Base-by-base conservation (phyloP, 345 rosid genomes). In the Hevea brasiliensis region DNA sequence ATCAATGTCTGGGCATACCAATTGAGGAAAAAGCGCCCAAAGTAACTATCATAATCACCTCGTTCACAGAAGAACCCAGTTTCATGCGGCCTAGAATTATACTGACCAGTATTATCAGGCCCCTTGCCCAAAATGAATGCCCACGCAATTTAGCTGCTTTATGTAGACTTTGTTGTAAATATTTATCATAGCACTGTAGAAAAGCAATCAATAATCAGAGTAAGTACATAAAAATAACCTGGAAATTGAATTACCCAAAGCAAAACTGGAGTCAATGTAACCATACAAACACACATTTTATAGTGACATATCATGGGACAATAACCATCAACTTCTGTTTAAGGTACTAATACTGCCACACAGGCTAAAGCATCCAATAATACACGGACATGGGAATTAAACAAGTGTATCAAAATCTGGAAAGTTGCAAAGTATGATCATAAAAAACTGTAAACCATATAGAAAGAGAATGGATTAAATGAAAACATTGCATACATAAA, bases 21-120 rank as follows among this genome's bases (percentile, higher is more conserved):
- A 9, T 85, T 85, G 75, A 94, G 86, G 85, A 94, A 94, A 84
- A 94, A 94, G 73, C 91, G 97, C 58, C 98, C 98, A 18, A 84
- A 90, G 85, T 88, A 92, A 85, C 98, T 87, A 81, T 94, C 96
- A 65, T 94, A 94, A 81, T 92, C 97, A 74, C 98, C 98, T 66
- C 89, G 84, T 79, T 92, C 97, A 70, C 89, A 90, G 74, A 94
- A 94, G 80, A 92, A 94, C 10, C 91, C 88, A 21, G 98, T 94
- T 84, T 90, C 96, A 72, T 94, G 93, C n/a, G 97, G 96, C 79
- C 87, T 84, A 24, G 94, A 94, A 81, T 87, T 90, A 80, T 90
- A 90, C 27, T 94, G 93, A 75, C 98, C 97, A 65, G 92, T 87
- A 83, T 89, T 92, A 81, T 90, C 96, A 45, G 97, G 98, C 48